Percentiles rank a stretch among this genome's conserved stretches.
Evolutionary conservation across 257 asterid genomes (phyloP).

Genomic region (Gynochthodes officinalis): DNA sequence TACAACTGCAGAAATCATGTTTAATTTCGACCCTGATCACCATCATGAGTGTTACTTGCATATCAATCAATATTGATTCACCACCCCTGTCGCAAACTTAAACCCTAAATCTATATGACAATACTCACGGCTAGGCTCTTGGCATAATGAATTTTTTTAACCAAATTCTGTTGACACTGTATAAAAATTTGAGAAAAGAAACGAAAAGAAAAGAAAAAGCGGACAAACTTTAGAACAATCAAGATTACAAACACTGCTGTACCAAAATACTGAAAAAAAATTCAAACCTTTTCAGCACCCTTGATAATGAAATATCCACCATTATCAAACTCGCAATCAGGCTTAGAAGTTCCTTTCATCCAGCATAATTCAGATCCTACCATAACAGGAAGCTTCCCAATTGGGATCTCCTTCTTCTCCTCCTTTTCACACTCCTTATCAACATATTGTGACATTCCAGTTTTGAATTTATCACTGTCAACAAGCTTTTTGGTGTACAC

Average conservation of each 20-base stretch:
- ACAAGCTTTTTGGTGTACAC: conserved; percentile 59
- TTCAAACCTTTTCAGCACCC: conserved; percentile 92
- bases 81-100: not conserved
- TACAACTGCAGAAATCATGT: not conserved
- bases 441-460: conserved; percentile 52
- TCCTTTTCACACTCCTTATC: conserved; percentile 44
- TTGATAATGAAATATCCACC: conserved; percentile 91
- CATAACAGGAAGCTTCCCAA: conserved; percentile 92
- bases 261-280: not conserved
- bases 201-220: not conserved
- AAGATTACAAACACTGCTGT: not conserved
- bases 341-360: conserved; percentile 47
- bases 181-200: not conserved
- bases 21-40: not conserved
- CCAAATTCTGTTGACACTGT: not conserved
- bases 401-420: conserved; percentile 29
- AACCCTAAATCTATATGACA: too few relatives aligned
- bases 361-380: conserved; percentile 76
- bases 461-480: conserved; percentile 74
- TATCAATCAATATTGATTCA: not conserved
- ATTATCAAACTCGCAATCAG: conserved; percentile 76
- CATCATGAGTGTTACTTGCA: not conserved
- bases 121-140: not conserved
- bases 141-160: not conserved
- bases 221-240: not conserved